Evolutionary conservation across 1,284 basidiomycete genomes (phyloP), one percentile per base, ranked within the genome.

Genomic region (Cystobasidiaceae sp.): DNA sequence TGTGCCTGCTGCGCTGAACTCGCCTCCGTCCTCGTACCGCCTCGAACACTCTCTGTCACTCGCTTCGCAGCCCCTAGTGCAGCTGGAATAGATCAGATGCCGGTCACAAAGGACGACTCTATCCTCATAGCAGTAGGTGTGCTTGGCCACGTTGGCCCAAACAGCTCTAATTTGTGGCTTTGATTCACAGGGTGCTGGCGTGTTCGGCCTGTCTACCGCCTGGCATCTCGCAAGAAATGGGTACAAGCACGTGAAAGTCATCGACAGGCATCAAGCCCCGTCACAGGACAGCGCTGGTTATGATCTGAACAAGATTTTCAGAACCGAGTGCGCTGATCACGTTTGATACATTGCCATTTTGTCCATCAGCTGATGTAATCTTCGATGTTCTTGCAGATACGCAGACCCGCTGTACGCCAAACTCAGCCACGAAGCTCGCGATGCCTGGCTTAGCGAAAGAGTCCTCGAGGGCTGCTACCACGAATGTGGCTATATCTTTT

Each of bases 271-370:
- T 46, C 66, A 66, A n/a, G 70, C 73, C 30, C 77, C 77, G 3
- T 72, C 71, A 15, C 65, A 68, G 11, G 69, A 75, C 27, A 72
- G 74, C 0, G 77, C 76, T 1, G 76, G 76, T 0, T 73, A 73
- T 55, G 76, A 77, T 63, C 44, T 78, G 33, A 78, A 78, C 67
- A 78, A 77, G 69, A 70, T 76, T 19, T 66, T 70, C 62, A 68
- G 69, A 23, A 44, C 57, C 15, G 49, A 51, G 49, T 51, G 30
- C 49, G n/a, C 11, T 11, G 11, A n/a, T n/a, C 37, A 11, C n/a
- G 37, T 39, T 11, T 11, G 11, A 39, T 11, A 39, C 37, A 4
- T 4, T 19, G 4, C 1, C 15, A 30, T 15, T 1, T 8, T 37
- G 19, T 15, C 19, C 17, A 30, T 39, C 5, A 25, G 4, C 54